Base-by-base conservation (phyloP, 148 eudicot species). In the Chenopodium formosanum region DNA sequence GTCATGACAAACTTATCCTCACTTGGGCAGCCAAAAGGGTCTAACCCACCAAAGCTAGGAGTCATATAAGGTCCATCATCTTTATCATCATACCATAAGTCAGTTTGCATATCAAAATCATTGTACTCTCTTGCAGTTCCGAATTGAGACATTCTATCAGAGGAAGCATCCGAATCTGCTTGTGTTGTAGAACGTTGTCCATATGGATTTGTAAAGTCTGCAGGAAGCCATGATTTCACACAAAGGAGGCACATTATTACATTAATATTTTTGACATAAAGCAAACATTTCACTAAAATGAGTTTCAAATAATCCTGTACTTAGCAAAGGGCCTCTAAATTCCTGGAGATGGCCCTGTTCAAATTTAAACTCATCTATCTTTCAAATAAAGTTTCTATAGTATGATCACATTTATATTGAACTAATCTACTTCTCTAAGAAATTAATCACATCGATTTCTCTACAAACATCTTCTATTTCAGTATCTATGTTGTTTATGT, bases 41-140 rank as follows among this genome's bases (percentile, higher is more conserved):
- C 97, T 23, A 86, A 74, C 47, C 76, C 84, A 11, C 79, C 88
- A 84, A 92, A 89, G 81, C 84, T 78, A 76, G 92, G 88, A 78
- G 94, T 90, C 90, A 89, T 82, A 73, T 78, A 79, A 37, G 85
- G 90, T 47, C 92, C 98, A 27, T 92, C 95, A 16, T 94, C 98
- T 84, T 91, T 94, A 75, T 94, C 98, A 81, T 86, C 90, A 74
- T 94, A 91, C 98, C 98, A 89, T 60, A 88, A 81, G 83, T 92
- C 95, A 79, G 94, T 91, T 83, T 92, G 93, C 94, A 96, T 89
- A 80, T 96, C 98, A 77, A 94, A 92, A 31, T 94, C 99, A 63
- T 87, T 93, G 89, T 96, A 96, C 69, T 94, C 98, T 82, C 98
- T 86, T 31, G 99, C 99, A 7, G 99, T 96, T 22, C 97, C 99